Conservation (phyloP, 2,329 filamentous ascomycete species). For the Sclerotinia borealis region DNA sequence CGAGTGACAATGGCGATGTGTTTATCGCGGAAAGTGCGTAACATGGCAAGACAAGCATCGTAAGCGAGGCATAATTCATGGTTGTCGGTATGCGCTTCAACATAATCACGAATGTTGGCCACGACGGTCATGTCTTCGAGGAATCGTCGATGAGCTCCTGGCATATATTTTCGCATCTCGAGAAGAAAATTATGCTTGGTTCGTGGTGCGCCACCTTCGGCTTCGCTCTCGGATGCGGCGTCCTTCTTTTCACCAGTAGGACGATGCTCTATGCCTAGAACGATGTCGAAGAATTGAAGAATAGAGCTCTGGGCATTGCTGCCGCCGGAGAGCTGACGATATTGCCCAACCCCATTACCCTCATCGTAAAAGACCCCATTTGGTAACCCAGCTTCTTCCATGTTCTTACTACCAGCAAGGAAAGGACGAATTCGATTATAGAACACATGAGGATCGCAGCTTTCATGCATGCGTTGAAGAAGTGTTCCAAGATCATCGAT, state of each 20-base stretch:
- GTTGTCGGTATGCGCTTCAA: slow-evolving; percentile 56
- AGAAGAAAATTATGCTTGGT: slow-evolving; percentile 83
- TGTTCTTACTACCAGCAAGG: slow-evolving; percentile 94
- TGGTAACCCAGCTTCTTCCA: slow-evolving; percentile 87
- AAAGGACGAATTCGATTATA: slow-evolving; percentile 96
- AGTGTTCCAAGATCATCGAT: slow-evolving; percentile 77
- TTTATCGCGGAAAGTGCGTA: slow-evolving; percentile 61
- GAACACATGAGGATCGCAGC: slow-evolving; percentile 89
- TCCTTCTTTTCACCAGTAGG: slow-evolving; percentile 71
- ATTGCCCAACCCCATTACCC: slow-evolving; percentile 58
- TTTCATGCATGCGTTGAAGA: slow-evolving; percentile 87
- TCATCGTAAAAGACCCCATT: slow-evolving; percentile 83
- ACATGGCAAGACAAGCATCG: slow-evolving; percentile 79
- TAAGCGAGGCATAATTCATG: slow-evolving; percentile 70
- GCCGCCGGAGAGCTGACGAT: slow-evolving; percentile 83
- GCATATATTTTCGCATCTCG: slow-evolving; percentile 98
- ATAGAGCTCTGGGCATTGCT: slow-evolving; percentile 96
- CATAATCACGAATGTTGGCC: slow-evolving; percentile 82
- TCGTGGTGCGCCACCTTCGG: slow-evolving; percentile 40
- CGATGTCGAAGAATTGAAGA: slow-evolving; percentile 95
- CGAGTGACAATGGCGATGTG: slow-evolving; percentile 95
- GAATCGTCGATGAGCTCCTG: slow-evolving; percentile 84
- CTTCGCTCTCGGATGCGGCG: slow-evolving; percentile 41
- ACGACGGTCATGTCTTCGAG: slow-evolving; percentile 71
- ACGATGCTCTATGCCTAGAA: slow-evolving; percentile 81